Evolutionary conservation across 1,139 yeast genomes (phyloP), one percentile per base, ranked within the genome.

Genomic region (Yamadazyma blattariae): DNA sequence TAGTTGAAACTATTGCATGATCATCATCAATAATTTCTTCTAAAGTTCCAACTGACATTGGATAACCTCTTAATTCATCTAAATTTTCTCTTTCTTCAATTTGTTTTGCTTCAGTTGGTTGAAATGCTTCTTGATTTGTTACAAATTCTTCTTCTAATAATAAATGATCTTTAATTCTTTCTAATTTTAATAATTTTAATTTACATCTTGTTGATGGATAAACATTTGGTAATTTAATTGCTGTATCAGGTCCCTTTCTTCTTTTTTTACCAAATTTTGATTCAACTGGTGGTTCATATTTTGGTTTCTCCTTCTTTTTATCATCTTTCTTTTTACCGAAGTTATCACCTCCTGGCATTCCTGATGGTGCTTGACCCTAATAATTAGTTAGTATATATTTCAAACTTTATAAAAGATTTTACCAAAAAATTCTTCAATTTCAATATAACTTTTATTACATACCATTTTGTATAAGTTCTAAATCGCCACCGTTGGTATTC

Each of bases 11-110:
- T 67, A 92, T 94, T 15, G 98, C 99, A 61, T 94, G 98, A 59
- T 92, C 98, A 60, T 92, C 98, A 57, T 92, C 98, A 49, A 92
- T 88, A 41, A 94, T 86, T 65, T 92, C 99, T 57, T 92, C 98
- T 53, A 92, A 72, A 3, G 96, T 89, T 32, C 99, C 99, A 41
- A 94, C 87, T 27, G 96, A 83, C 88, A 92, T 84, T 38, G 99
- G 99, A 30, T 89, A 81, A 9, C 99, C 98, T 61, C 98, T 79
- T 56, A 92, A 78, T 50, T 90, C 97, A 55, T 92, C 97, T 39
- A 94, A 85, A 61, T 90, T 89, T 50, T 88, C 90, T 51, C 96
- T 75, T 61, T 92, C 99, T 59, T 92, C 98, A 15, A 88, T 95
- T 56, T 90, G 96, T 64, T 88, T 87, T 54, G 95, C 96, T 61